A percentile compares a stretch with the other conserved stretches of the same genome.
These are phyloP conservation scores for Perkinsela sp. DNA, from an alignment of 208 protist genomes.

Conservation along the genomic window DNA sequence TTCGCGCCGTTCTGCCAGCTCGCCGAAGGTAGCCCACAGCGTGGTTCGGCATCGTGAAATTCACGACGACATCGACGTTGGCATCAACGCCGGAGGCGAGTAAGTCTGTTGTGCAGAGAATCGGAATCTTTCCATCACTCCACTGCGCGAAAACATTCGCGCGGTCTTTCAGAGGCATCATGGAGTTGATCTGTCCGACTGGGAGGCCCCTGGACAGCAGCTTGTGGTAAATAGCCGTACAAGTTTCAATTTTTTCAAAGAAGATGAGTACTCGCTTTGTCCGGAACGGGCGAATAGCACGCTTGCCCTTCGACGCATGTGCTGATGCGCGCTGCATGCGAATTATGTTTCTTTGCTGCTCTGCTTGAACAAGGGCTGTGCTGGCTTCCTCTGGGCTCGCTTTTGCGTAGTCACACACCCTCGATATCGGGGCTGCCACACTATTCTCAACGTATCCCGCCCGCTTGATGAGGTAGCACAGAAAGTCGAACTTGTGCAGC, in stretches of 20 bases:
- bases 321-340: not conserved
- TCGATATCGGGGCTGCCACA: not conserved
- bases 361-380: not conserved
- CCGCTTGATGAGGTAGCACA: conserved; percentile 25
- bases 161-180: conserved; percentile 22
- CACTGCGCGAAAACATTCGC: conserved; percentile 26
- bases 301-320: not conserved
- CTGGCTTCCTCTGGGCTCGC: not conserved
- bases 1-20: conserved; percentile 28
- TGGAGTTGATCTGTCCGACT: conserved; percentile 27
- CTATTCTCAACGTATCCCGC: conserved; percentile 8
- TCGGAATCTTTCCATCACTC: conserved; percentile 31
- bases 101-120: conserved; percentile 64
- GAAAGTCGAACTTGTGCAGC: conserved; percentile 25
- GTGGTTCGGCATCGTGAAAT: conserved; percentile 49
- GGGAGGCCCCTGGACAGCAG: conserved; percentile 20
- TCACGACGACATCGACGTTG: conserved; percentile 52
- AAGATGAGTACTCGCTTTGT: conserved; percentile 26
- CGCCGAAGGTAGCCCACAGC: conserved; percentile 30
- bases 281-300: not conserved
- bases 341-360: not conserved
- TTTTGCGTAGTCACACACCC: too few relatives aligned
- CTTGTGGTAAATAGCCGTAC: conserved; percentile 35
- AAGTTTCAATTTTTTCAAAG: conserved; percentile 24
- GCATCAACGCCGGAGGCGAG: conserved; percentile 42